Conservation (phyloP, 192 early-diverging fungal genomes). For the Cladochytrium replicatum region DNA sequence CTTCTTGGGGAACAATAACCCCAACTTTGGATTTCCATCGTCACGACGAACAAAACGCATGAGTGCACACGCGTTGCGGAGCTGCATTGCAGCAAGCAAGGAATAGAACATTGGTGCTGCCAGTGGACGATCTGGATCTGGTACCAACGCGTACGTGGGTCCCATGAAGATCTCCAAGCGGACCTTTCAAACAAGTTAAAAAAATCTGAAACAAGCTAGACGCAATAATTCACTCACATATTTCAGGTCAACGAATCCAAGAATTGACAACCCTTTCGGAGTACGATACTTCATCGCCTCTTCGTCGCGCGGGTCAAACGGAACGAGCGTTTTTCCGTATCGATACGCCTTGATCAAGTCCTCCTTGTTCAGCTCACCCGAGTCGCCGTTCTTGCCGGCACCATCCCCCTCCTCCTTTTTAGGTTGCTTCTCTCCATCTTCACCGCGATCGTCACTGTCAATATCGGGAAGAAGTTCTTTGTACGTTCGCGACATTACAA, state of each 20-base stretch:
- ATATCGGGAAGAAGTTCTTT: slow-evolving; percentile 7
- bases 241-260: slow-evolving; percentile 44
- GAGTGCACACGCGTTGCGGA: slow-evolving; percentile 44
- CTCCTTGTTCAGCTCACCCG: slow-evolving; percentile 27
- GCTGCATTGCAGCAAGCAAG: slow-evolving; percentile 36
- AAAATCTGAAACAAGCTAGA: background rate
- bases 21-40: slow-evolving; percentile 48
- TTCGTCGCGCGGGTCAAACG: slow-evolving; percentile 49
- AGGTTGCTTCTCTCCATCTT: slow-evolving; percentile 1
- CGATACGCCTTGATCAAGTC: slow-evolving; percentile 55
- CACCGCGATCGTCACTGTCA: slow-evolving; percentile 11
- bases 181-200: slow-evolving; percentile 25
- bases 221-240: slow-evolving; percentile 29
- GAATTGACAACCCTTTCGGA: slow-evolving; percentile 43
- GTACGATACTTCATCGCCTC: slow-evolving; percentile 48
- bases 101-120: slow-evolving; percentile 37
- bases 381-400: slow-evolving; percentile 8
- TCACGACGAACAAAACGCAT: slow-evolving; percentile 48
- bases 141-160: slow-evolving; percentile 40
- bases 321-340: slow-evolving; percentile 59
- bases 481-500: slow-evolving; percentile 30
- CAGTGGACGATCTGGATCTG: slow-evolving; percentile 25
- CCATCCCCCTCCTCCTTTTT: background rate
- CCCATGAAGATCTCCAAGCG: slow-evolving; percentile 42
- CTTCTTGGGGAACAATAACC: slow-evolving; percentile 49